Evolutionary conservation across 768 basidiomycete genomes (phyloP), one percentile per base, ranked within the genome.

Genomic region (Boletales sp.): DNA sequence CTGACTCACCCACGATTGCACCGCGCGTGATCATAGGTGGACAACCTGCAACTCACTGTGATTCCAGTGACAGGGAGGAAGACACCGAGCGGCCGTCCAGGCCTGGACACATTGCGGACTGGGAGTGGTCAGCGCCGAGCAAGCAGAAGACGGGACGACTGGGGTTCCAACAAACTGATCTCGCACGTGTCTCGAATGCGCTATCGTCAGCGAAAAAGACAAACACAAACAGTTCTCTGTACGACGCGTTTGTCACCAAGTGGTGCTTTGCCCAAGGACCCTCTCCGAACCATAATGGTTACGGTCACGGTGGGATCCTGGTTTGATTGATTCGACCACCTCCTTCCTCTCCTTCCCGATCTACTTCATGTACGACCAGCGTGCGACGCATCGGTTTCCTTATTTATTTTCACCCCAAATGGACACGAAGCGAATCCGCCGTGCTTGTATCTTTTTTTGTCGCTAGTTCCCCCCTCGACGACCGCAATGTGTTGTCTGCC

Each of bases 181-280:
- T 42, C 27, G 7, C n/a, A 15, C 32, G 52, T 40, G 41, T 21
- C 24, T 55, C 45, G 58, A 74, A 72, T 17, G 64, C 67, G 10
- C 53, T 46, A 41, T 21, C 40, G 13, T 37, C 53, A 13, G 35
- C 37, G 5, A 43, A 27, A 30, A 46, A 40, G 10, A 37, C 24
- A 10, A 7, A 50, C 12, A 15, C 37, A 8, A 42, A 52, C 37
- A 57, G 71, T 38, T 61, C 69, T 27, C 66, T 68, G 14, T 85
- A 85, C 58, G 76, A 84, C 47, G 81, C 82, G 19, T 80, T 86
- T 51, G 77, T 86, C 43, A 58, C 70, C 47, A 78, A 83, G 61
- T 86, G 84, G 84, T 86, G 84, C 63, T 86, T 86, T 64, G 82
- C 82, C 8, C 74, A 77, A 55, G 73, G 40, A 45, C 64, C 64